phyloP scores from a whole-genome alignment of 768 basidiomycete genomes.

The Zangia roseola region DNA sequence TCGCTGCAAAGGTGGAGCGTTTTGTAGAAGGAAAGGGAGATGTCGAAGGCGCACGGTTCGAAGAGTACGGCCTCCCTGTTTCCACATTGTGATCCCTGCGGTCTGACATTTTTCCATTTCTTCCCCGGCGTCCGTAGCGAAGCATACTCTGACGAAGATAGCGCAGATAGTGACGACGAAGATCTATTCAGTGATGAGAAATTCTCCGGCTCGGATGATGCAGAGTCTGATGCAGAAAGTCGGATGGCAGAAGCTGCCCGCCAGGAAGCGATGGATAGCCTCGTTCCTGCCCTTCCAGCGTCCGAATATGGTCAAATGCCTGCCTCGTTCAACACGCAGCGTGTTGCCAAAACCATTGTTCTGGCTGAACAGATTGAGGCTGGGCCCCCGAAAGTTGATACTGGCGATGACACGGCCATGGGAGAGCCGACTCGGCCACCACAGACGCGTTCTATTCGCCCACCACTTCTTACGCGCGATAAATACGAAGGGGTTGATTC shows the following conservation, averaged over 20 bases:
- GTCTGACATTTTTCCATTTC: not conserved
- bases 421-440: conserved; percentile 14
- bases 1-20: conserved; percentile 83
- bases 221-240: conserved; percentile 35
- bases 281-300: conserved; percentile 77
- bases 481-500: conserved; percentile 92
- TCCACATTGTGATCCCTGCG: not conserved
- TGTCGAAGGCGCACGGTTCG: conserved; percentile 84
- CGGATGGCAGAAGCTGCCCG: conserved; percentile 38
- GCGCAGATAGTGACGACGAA: conserved; percentile 20
- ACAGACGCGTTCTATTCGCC: conserved; percentile 53
- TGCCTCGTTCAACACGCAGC: conserved; percentile 71
- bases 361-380: conserved; percentile 41
- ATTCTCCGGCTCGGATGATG: conserved; percentile 45
- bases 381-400: conserved; percentile 7
- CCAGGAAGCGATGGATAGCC: conserved; percentile 68
- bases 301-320: conserved; percentile 91
- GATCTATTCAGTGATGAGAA: conserved; percentile 45
- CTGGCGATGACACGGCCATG: conserved; percentile 4
- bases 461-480: conserved; percentile 79
- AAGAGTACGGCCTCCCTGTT: conserved; percentile 62
- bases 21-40: conserved; percentile 92
- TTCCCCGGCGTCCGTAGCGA: conserved; percentile 45
- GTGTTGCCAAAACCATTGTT: conserved; percentile 47
- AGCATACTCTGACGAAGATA: conserved; percentile 62